Evolutionary conservation across 768 basidiomycete species (phyloP), one percentile per base, ranked within the genome.

Genomic region (Rhizopogon vinicolor): DNA sequence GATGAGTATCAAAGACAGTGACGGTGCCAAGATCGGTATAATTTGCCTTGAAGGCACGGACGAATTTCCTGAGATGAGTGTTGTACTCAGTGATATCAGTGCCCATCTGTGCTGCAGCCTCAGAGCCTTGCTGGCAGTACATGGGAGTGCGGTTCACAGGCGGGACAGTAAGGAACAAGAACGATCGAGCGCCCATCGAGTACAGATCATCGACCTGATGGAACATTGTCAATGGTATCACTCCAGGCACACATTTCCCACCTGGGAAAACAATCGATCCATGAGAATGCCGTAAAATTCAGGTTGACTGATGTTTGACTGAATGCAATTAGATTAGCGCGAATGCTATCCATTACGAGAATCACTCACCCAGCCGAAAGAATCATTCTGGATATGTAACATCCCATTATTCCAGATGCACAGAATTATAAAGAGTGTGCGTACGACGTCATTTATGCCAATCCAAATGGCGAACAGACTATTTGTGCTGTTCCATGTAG

Each of bases 391-490:
- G 18, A 43, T 37, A 28, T 50, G 5, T 19, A 35, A 13, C 3
- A 3, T 52, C 52, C 22, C 22, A 33, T 18, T 18, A 29, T 42
- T 29, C 3, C 13, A n/a, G 29, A 41, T 28, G 14, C 10, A 8
- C 13, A 1, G 13, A 25, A 16, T 33, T 25, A 5, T 18, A 16
- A 13, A 18, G 29, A 46, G 52, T 1, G 28, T 56, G 10, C 55
- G 12, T 53, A 56, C 83, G 33, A 87, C 77, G 61, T 87, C 86
- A 61, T 88, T 88, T 59, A 88, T 83, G 1, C 87, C 86, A 54
- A 89, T 86, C 77, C 78, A 88, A 18, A 87, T 67, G 0, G 80
- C 80, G 67, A 89, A 87, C 45, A 88, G 61, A 52, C 84, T 63
- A 61, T 87, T 81, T 3, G 63, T 59, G 54, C 78, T 77, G 22